Conservation (phyloP, 164 flowering plant genomes). For the Magnolia sinica region DNA sequence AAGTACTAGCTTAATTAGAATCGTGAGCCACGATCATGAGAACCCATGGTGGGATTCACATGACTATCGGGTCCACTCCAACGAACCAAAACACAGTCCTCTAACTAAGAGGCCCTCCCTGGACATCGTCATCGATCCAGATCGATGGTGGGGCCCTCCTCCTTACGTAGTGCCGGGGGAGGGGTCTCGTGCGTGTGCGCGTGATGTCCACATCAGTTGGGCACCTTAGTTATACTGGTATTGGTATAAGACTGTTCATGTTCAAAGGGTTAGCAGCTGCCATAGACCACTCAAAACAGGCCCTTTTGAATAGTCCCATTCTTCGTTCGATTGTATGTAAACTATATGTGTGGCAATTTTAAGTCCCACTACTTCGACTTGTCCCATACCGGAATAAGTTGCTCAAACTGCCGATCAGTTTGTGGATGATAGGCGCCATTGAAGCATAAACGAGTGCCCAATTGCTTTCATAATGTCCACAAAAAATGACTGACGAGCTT, state of each 20-base stretch:
- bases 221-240: not conserved
- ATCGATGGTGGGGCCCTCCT: too few relatives aligned
- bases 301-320: not conserved
- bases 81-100: too few relatives aligned
- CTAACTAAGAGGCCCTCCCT: too few relatives aligned
- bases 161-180: too few relatives aligned
- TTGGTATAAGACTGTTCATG: not conserved
- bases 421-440: not conserved
- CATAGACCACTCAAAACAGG: not conserved
- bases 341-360: not conserved
- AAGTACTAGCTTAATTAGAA: too few relatives aligned
- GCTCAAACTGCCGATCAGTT: not conserved
- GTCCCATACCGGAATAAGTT: too few relatives aligned
- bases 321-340: not conserved
- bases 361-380: not conserved
- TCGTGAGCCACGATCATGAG: too few relatives aligned
- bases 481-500: not conserved
- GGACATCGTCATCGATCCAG: too few relatives aligned
- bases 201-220: too few relatives aligned
- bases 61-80: too few relatives aligned
- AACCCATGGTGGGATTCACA: too few relatives aligned
- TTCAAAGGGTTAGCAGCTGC: not conserved
- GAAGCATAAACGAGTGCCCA: not conserved
- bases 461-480: not conserved
- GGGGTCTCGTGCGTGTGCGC: too few relatives aligned